phyloP scores from a whole-genome alignment of 371 early-diverging fungal species.

The Saksenaea oblongispora region DNA sequence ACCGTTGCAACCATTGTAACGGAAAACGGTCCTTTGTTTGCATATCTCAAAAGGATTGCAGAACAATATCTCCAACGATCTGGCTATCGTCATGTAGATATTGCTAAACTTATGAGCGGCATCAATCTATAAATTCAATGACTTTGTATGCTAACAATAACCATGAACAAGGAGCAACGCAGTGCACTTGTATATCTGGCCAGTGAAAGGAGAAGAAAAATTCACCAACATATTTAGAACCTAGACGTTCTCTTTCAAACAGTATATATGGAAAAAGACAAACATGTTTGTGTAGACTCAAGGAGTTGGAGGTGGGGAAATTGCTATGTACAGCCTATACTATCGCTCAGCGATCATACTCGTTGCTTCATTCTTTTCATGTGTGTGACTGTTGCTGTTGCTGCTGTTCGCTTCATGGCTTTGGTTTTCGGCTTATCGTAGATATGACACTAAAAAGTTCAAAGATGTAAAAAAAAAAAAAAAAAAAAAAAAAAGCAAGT shows the following conservation, averaged over 20 bases:
- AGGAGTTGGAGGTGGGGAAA: not conserved
- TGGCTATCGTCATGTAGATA: conserved; percentile 65
- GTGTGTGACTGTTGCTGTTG: not conserved
- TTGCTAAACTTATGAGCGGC: conserved; percentile 49
- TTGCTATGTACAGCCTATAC: not conserved
- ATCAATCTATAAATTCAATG: not conserved
- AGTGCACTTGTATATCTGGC: not conserved
- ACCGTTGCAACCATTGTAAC: conserved; percentile 25
- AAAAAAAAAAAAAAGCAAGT: conserved; percentile 8
- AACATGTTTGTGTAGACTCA: not conserved
- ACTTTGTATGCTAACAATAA: not conserved
- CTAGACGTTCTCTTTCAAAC: not conserved
- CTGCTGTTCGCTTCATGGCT: conserved; percentile 10
- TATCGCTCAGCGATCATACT: not conserved
- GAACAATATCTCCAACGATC: conserved; percentile 63
- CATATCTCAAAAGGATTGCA: conserved; percentile 40
- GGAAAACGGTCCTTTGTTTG: too few species aligned
- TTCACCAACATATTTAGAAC: not conserved
- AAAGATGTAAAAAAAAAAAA: not conserved
- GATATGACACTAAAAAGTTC: conserved; percentile 65
- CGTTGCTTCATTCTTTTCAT: not conserved
- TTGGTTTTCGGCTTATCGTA: conserved; percentile 74
- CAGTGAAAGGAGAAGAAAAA: not conserved
- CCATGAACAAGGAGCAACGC: not conserved
- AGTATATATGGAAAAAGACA: not conserved